Evolutionary conservation across 176 grass and related monocot species (phyloP), one percentile per base, ranked within the genome.

Genomic region (Eleusine indica): DNA sequence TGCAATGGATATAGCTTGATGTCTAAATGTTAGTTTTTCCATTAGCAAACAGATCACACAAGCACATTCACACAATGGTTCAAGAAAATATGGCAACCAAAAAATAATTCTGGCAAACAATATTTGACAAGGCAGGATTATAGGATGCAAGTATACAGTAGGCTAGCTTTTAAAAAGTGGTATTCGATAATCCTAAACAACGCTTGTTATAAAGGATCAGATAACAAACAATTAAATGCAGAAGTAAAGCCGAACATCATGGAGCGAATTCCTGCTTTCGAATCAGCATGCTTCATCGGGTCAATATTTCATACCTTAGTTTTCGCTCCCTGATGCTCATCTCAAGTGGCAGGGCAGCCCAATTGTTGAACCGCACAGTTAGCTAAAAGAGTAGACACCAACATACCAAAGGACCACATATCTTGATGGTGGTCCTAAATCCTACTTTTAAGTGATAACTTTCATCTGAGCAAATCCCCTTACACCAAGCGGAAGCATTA

Each of bases 191-290:
- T n/a, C 53, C 56, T 82, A 58, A 39, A 72, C 19, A 71, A 41
- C 58, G 13, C 21, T 60, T 82, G 53, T n/a, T 72, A 73, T 86
- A 90, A 32, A 64, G 21, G 52, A 82, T 73, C 41, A 83, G 78
- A 82, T 73, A 66, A 82, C 67, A 78, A 73, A 82, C 2, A 10
- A 66, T 57, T 58, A 56, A 86, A 30, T 32, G 14, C 15, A 0
- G 38, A 77, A 85, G 58, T 78, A 90, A 86, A 90, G 79, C 83
- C 73, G 7, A 67, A 75, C 73, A 82, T 86, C 78, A 60, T 90
- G 88, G 79, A 86, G 70, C 1, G 48, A 75, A 42, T 76, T 84
- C 58, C 40, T 82, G 47, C 79, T 86, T 86, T 86, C 15, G 58
- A 71, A 66, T 78, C 73, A 78, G 60, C 57, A 56, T 15, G 49